These are phyloP conservation scores for Babesia caballi DNA, from an alignment of 169 alveolate genomes.

Conservation along the genomic window DNA sequence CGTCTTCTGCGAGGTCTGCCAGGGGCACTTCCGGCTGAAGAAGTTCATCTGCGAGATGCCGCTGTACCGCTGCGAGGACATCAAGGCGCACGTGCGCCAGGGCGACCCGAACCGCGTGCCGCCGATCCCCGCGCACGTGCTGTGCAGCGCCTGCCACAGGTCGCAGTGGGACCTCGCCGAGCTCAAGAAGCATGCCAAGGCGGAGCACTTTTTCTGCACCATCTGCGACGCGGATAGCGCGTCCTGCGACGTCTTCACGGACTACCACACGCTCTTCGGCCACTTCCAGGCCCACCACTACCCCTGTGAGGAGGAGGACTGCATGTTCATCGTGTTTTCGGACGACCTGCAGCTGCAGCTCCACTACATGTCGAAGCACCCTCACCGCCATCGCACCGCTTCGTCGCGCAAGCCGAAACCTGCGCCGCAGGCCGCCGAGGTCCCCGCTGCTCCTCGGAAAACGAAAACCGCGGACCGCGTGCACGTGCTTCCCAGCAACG, in stretches of 20 bases:
- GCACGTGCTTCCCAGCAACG: background rate
- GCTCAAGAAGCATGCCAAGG: constrained; percentile 57
- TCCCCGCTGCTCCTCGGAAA: background rate
- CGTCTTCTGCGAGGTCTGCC: constrained; percentile 53
- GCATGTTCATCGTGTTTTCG: constrained; percentile 61
- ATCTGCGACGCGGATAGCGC: constrained; percentile 42
- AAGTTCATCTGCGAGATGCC: constrained; percentile 48
- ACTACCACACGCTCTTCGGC: constrained; percentile 33
- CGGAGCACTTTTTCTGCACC: constrained; percentile 55
- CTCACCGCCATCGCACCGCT: constrained; percentile 3
- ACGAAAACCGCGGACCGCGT: background rate
- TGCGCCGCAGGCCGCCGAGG: background rate
- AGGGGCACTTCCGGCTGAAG: constrained; percentile 29
- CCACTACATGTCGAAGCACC: constrained; percentile 60
- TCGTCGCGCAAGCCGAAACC: constrained; percentile 8
- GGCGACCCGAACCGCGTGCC: constrained; percentile 51
- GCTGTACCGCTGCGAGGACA: constrained; percentile 14
- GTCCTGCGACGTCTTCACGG: constrained; percentile 28
- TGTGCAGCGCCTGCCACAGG: constrained; percentile 40
- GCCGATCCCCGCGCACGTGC: constrained; percentile 47
- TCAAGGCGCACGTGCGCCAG: constrained; percentile 25
- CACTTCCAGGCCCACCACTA: constrained; percentile 59
- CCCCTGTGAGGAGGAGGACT: constrained; percentile 62
- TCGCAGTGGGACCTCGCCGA: constrained; percentile 57
- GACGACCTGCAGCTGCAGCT: constrained; percentile 60